phyloP scores from a whole-genome alignment of 2,329 filamentous ascomycete genomes.

The Claviceps pazoutovae region DNA sequence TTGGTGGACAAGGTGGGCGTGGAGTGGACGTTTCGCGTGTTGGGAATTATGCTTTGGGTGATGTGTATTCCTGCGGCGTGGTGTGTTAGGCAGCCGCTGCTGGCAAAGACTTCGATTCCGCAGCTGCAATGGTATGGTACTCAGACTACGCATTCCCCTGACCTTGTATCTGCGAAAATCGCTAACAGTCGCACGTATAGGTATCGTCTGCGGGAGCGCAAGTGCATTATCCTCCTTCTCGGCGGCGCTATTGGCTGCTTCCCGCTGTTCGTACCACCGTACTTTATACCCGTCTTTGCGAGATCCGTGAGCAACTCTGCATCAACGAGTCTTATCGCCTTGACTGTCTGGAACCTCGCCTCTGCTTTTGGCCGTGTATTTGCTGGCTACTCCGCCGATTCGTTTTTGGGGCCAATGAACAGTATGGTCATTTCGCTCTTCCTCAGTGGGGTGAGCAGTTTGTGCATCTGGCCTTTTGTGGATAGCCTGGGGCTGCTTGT shows the following conservation, averaged over 20 bases:
- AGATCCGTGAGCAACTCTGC: conserved; percentile 11
- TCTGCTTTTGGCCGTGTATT: conserved; percentile 14
- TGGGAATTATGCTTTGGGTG: conserved; percentile 15
- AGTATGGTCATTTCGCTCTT: conserved; percentile 14
- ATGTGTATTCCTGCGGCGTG: conserved; percentile 15
- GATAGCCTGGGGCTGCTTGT: conserved; percentile 11
- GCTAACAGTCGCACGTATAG: conserved; percentile 7
- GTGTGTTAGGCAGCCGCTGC: conserved; percentile 9
- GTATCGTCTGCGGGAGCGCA: conserved; percentile 12
- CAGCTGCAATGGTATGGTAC: conserved; percentile 13
- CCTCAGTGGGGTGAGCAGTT: conserved; percentile 12
- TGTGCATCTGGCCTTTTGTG: conserved; percentile 15
- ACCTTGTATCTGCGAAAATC: not conserved
- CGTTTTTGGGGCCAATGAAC: conserved; percentile 14
- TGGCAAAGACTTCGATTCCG: conserved; percentile 5
- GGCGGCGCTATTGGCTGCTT: conserved; percentile 13
- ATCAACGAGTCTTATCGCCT: conserved; percentile 9
- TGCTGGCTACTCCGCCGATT: conserved; percentile 14
- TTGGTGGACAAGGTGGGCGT: conserved; percentile 13
- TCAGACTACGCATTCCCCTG: no score
- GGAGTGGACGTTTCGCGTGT: conserved; percentile 15
- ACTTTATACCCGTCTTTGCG: conserved; percentile 17
- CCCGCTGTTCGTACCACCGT: conserved; percentile 15
- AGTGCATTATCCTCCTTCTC: conserved; percentile 12
- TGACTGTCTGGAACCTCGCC: conserved; percentile 15